Base-by-base conservation (phyloP, 306 rosid genomes). In the Lithocarpus polystachyus region DNA sequence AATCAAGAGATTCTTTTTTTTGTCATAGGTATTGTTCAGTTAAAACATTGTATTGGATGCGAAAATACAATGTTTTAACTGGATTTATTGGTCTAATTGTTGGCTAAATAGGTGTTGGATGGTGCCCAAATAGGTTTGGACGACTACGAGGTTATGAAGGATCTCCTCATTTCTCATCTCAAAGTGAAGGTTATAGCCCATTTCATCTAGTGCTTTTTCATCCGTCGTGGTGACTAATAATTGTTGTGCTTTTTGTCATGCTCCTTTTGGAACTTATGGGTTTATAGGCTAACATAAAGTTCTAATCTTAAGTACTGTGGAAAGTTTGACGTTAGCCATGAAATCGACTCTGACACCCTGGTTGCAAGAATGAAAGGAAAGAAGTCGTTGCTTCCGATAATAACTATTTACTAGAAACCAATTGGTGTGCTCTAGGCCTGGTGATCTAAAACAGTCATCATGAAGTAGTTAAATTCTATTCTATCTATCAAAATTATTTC, bases 71-170 rank as follows among this genome's bases (percentile, higher is more conserved):
- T n/a, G 19, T 64, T 26, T 40, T 82, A 75, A 72, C 78, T 61
- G 14, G 73, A 68, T 68, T 72, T 83, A 10, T 60, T 75, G 75
- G 26, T 74, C 37, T 77, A 76, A 79, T 48, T 78, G 55, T 82
- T 87, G 84, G 73, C 40, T 75, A 80, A 88, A 64, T 74, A 92
- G 98, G 97, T 90, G 72, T 82, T 93, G 83, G 89, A 81, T 80
- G 93, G 96, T 74, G 84, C 88, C 20, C 88, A 87, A 71, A 79
- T 95, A 77, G 80, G 84, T 14, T 84, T 64, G 57, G 98, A 90
- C 69, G 96, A 95, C 75, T 93, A 87, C 48, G 92, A 93, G 76
- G 40, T 85, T 75, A 87, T 93, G 88, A 93, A 85, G 89, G 93
- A 93, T 86, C 82, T 86, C 92, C 96, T 76, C 84, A 87, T 53